Evolutionary conservation across 139 green algal species (phyloP), one percentile per base, ranked within the genome.

Genomic region (Prasinococcaceae sp.): DNA sequence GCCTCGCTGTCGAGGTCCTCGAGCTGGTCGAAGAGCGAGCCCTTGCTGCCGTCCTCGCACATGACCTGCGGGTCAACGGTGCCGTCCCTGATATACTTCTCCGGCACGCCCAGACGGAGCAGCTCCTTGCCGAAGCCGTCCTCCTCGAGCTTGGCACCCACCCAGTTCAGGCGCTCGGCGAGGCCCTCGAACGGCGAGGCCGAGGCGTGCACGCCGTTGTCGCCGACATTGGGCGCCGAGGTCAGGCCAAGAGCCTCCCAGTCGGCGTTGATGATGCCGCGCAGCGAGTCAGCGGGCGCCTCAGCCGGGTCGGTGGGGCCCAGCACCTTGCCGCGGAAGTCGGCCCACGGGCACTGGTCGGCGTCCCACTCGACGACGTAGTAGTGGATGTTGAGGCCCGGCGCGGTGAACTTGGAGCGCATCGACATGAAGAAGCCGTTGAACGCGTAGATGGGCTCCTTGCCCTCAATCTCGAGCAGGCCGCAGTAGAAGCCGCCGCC

Each of bases 381-480:
- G 20, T 55, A 64, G 4, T 64, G n/a, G 38, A 64, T 64, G 10
- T 9, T 49, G 25, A 20, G 24, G 20, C 55, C 55, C 6, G 45
- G 45, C 16, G 37, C 30, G 3, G 48, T 33, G 25, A 64, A 64
- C 32, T 38, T 22, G 17, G 46, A 43, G 19, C 55, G 45, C 55
- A 64, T 64, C 10, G 30, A 37, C 55, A 64, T 64, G 30, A 54
- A 64, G 49, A 64, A 64, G 1, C 32, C 55, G 45, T 64, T 64
- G 30, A 64, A 64, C 5, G 55, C 36, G 45, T 56, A 64, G 20
- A 55, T 46, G 25, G 17, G 16, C 16, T 24, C 43, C 2, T 50
- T 50, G 19, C 2, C 19, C 19, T 53, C 42, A n/a, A n/a, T n/a
- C 41, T 53, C 4, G 12, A 62, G 27, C n/a, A 49, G 27, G 20